phyloP scores from a whole-genome alignment of 805 yeast species.

The Yamadazyma phyllophila region DNA sequence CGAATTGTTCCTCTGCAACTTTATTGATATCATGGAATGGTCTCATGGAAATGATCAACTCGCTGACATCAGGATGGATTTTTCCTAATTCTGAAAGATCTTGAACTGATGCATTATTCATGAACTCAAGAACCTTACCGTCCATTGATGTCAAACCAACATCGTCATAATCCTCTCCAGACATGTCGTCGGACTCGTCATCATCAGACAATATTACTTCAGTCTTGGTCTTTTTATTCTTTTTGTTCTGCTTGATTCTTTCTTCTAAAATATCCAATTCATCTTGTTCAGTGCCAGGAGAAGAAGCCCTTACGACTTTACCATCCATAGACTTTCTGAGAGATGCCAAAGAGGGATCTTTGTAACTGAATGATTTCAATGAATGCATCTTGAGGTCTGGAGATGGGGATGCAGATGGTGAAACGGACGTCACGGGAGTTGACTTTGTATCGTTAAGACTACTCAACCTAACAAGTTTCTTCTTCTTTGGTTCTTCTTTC shows the following conservation, averaged over 20 bases:
- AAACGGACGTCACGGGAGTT: slow-evolving; percentile 6
- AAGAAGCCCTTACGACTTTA: slow-evolving; percentile 5
- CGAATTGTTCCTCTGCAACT: slow-evolving; percentile 57
- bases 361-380: slow-evolving; percentile 12
- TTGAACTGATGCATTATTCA: slow-evolving; percentile 71
- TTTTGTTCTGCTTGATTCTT: slow-evolving; percentile 32
- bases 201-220: slow-evolving; percentile 44
- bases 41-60: slow-evolving; percentile 58
- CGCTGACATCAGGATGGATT: slow-evolving; percentile 65
- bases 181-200: slow-evolving; percentile 47
- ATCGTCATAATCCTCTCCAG: slow-evolving; percentile 38
- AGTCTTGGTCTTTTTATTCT: slow-evolving; percentile 16
- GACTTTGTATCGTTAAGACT: slow-evolving; percentile 14
- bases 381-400: not conserved
- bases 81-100: slow-evolving; percentile 82
- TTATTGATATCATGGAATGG: slow-evolving; percentile 64
- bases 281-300: slow-evolving; percentile 18
- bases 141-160: slow-evolving; percentile 53
- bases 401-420: slow-evolving; percentile 5
- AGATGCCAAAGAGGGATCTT: slow-evolving; percentile 4
- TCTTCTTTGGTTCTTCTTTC: slow-evolving; percentile 22
- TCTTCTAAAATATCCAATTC: slow-evolving; percentile 42
- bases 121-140: slow-evolving; percentile 65
- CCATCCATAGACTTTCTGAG: slow-evolving; percentile 11
- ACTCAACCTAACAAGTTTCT: slow-evolving; percentile 38